A percentile compares a stretch with the other conserved stretches of the same genome.
Conservation (phyloP, 2,329 filamentous ascomycete genomes). For the Colletotrichum sp. region DNA sequence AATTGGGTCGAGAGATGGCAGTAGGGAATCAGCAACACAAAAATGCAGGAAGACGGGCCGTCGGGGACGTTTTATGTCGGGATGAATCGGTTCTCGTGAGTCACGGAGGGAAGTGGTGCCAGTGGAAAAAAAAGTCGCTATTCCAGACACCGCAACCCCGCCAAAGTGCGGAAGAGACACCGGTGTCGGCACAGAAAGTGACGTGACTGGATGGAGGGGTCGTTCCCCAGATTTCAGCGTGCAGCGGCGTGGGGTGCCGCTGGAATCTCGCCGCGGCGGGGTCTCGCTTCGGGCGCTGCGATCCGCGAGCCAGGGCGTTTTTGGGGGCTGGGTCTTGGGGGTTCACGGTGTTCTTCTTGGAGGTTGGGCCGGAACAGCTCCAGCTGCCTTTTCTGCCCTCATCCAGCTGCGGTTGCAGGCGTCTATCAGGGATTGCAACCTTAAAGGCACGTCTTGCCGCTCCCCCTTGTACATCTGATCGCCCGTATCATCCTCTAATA, state of each 20-base stretch:
- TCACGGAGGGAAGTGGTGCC: conserved; percentile 8
- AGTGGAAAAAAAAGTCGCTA: conserved; percentile 12
- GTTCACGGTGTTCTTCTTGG: not conserved
- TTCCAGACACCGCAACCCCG: conserved; percentile 20
- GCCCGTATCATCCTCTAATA: conserved; percentile 2
- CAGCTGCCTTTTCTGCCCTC: not conserved
- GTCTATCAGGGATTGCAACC: conserved; percentile 10
- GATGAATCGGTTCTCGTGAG: not conserved
- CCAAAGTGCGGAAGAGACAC: conserved; percentile 14
- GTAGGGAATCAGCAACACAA: not conserved
- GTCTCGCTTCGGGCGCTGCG: not conserved
- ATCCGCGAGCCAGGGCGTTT: not conserved
- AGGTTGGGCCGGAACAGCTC: not conserved
- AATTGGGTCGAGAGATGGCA: not conserved
- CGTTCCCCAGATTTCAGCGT: conserved; percentile 7
- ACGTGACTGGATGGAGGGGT: conserved; percentile 22
- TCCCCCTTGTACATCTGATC: not conserved
- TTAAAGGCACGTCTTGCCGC: conserved; percentile 14
- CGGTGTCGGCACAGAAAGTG: conserved; percentile 18
- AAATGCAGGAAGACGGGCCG: not conserved
- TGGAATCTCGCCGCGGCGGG: conserved; percentile 3
- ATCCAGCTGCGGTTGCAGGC: not conserved
- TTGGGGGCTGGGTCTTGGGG: not conserved
- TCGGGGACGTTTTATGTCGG: not conserved
- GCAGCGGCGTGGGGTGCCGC: conserved; percentile 11